Percentiles rank a stretch among this genome's conserved stretches.
Conservation (phyloP, 2,329 filamentous ascomycete species). For the Fusarium udum region DNA sequence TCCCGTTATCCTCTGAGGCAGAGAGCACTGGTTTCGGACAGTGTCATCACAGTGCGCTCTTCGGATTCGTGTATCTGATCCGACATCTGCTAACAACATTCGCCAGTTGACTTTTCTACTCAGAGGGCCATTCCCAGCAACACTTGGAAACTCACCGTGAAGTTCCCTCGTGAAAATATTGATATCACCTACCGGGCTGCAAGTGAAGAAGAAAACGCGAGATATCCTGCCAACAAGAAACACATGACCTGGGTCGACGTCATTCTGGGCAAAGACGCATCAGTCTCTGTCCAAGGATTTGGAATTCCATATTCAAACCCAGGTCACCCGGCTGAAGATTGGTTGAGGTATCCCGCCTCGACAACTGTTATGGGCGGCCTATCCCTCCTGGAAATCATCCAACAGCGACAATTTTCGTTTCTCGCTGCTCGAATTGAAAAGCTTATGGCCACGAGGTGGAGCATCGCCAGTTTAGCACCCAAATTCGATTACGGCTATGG, state of each 20-base stretch:
- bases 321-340: neutral
- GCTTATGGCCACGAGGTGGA: neutral
- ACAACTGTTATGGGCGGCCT: neutral
- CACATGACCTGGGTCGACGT: neutral
- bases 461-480: fast-evolving
- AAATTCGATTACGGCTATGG: neutral
- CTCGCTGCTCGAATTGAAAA: neutral
- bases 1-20: neutral
- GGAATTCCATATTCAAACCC: neutral
- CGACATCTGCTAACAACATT: neutral
- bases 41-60: neutral
- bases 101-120: neutral
- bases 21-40: neutral
- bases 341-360: neutral
- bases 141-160: neutral
- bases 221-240: neutral
- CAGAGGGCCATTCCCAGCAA: neutral
- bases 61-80: fast-evolving
- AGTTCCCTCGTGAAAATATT: neutral
- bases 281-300: neutral
- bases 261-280: fast-evolving
- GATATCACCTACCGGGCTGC: neutral
- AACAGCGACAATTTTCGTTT: neutral
- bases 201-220: neutral
- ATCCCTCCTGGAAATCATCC: neutral